phyloP scores from a whole-genome alignment of 2,329 filamentous ascomycete genomes.

The Hymenoscyphus linearis region DNA sequence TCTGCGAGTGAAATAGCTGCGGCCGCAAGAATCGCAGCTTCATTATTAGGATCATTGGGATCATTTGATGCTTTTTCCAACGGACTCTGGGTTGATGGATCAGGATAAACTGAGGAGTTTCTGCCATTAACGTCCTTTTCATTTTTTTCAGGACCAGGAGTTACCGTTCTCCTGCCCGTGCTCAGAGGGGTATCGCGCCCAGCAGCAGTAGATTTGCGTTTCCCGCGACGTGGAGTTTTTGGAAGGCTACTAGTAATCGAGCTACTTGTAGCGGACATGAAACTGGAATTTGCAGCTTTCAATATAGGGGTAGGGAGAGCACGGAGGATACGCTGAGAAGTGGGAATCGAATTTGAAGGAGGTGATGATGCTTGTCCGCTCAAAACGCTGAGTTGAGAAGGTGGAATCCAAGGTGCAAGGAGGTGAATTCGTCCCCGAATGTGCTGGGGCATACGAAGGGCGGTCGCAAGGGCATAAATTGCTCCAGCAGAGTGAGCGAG shows the following conservation, averaged over 20 bases:
- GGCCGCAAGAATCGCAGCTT: constrained; percentile 37
- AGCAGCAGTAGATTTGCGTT: constrained; percentile 49
- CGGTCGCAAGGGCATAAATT: constrained; percentile 95
- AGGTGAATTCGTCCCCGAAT: constrained; percentile 92
- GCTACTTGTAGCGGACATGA: constrained; percentile 87
- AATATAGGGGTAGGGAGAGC: constrained; percentile 85
- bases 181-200: constrained; percentile 35
- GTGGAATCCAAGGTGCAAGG: constrained; percentile 93
- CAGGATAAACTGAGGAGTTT: constrained; percentile 28
- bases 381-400: constrained; percentile 82
- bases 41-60: constrained; percentile 27
- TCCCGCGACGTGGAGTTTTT: constrained; percentile 55
- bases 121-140: constrained; percentile 31
- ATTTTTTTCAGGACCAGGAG: constrained; percentile 20
- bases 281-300: constrained; percentile 90
- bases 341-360: constrained; percentile 80
- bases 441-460: constrained; percentile 90
- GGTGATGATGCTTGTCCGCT: constrained; percentile 66
- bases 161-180: constrained; percentile 34
- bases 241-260: constrained; percentile 76
- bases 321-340: constrained; percentile 84
- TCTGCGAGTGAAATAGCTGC: constrained; percentile 60
- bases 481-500: constrained; percentile 93
- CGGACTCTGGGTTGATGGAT: constrained; percentile 24
- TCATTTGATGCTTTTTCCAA: constrained; percentile 27